Evolutionary conservation across 176 grass and related monocot genomes (phyloP).

Genomic region (Miscanthus lutarioriparius): DNA sequence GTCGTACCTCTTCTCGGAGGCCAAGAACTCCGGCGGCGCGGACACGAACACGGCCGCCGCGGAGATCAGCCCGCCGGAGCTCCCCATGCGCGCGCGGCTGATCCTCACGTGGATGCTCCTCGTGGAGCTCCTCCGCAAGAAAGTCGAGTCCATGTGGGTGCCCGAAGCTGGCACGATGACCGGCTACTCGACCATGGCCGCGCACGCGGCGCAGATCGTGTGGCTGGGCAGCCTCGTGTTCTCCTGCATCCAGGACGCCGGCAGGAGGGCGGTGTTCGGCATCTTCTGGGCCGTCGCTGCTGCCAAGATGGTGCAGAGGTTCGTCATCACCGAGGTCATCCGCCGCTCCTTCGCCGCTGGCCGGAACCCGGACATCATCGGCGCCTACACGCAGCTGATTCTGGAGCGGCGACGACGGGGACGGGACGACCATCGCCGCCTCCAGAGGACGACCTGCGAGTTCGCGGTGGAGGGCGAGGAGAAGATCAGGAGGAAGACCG

Average conservation of each 20-base stretch:
- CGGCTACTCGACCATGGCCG: not conserved
- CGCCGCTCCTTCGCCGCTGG: not conserved
- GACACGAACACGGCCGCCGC: too few relatives aligned
- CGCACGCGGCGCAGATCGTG: not conserved
- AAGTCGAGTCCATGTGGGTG: not conserved
- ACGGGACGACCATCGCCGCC: too few relatives aligned
- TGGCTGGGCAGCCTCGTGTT: not conserved
- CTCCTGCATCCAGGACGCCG: not conserved
- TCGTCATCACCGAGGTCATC: not conserved
- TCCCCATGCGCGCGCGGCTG: not conserved
- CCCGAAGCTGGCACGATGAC: not conserved
- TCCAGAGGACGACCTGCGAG: not conserved
- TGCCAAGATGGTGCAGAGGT: not conserved
- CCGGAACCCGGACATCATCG: not conserved
- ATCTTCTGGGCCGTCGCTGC: not conserved
- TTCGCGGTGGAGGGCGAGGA: slow-evolving; percentile 10
- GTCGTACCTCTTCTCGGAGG: too few relatives aligned
- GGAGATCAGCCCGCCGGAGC: too few relatives aligned
- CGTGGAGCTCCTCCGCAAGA: not conserved
- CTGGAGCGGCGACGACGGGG: too few relatives aligned
- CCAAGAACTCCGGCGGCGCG: too few relatives aligned
- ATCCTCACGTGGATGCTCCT: not conserved
- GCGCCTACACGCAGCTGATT: not conserved
- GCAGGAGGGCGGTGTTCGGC: not conserved
- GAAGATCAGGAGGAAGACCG: too few relatives aligned